These are phyloP conservation scores for Umbelopsis sp. DNA, from an alignment of 192 early-diverging fungal genomes.

Conservation along the genomic window DNA sequence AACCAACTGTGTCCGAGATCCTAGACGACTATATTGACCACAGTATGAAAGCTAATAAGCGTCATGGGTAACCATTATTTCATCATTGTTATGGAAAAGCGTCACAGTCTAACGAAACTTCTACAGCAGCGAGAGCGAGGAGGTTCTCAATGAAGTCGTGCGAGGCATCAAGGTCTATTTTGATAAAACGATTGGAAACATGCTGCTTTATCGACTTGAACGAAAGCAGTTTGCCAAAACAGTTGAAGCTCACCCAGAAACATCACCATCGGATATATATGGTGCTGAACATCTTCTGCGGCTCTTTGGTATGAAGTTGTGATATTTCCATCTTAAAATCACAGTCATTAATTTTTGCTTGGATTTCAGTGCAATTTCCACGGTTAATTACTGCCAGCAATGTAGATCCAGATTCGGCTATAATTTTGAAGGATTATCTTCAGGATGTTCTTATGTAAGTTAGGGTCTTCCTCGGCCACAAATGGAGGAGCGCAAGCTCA, in stretches of 20 bases:
- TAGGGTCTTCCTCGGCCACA: no score
- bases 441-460: conserved; percentile 79
- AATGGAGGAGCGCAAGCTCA: not conserved
- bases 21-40: conserved; percentile 62
- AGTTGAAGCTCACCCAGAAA: conserved; percentile 67
- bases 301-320: conserved; percentile 74
- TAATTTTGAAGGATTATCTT: conserved; percentile 77
- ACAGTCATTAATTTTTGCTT: not conserved
- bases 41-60: conserved; percentile 11
- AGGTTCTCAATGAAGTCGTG: conserved; percentile 80
- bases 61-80: not conserved
- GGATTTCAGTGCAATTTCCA: conserved; percentile 80
- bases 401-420: conserved; percentile 86
- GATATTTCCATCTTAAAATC: not conserved
- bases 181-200: conserved; percentile 84
- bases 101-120: not conserved
- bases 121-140: conserved; percentile 55
- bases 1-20: conserved; percentile 76
- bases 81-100: not conserved
- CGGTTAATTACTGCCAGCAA: conserved; percentile 85
- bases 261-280: conserved; percentile 83
- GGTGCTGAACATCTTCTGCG: conserved; percentile 95
- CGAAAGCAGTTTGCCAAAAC: conserved; percentile 89
- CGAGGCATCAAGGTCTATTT: conserved; percentile 92
- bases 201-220: conserved; percentile 94